phyloP scores from a whole-genome alignment of 1,139 yeast species.

The Saccharomyces hybrid region DNA sequence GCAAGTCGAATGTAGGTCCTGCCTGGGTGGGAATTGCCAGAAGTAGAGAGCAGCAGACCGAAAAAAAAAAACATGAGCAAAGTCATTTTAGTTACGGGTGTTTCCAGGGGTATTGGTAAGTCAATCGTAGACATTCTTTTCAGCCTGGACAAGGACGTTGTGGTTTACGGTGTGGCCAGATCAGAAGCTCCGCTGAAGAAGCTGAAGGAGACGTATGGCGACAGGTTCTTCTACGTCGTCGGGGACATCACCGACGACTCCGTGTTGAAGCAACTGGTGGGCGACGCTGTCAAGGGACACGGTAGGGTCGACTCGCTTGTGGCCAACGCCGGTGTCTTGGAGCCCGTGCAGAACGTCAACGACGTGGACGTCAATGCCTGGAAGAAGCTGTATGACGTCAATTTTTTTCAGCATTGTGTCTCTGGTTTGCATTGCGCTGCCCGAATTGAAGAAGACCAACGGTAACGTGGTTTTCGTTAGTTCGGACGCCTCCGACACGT shows the following conservation, averaged over 20 bases:
- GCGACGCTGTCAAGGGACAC: slow-evolving; percentile 42
- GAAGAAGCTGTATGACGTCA: slow-evolving; percentile 63
- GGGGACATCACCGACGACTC: slow-evolving; percentile 59
- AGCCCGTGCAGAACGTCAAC: slow-evolving; percentile 51
- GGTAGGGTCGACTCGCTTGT: slow-evolving; percentile 57
- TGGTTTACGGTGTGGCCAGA: slow-evolving; percentile 74
- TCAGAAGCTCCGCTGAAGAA: slow-evolving; percentile 42
- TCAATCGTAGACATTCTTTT: slow-evolving; percentile 55
- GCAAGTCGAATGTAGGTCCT: slow-evolving; percentile 34
- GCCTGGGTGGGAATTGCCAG: neutral
- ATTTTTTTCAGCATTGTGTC: slow-evolving; percentile 72
- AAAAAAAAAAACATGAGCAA: slow-evolving; percentile 8
- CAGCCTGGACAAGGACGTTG: slow-evolving; percentile 38
- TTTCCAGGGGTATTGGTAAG: slow-evolving; percentile 72
- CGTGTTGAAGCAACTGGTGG: slow-evolving; percentile 40
- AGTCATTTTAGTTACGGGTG: slow-evolving; percentile 60
- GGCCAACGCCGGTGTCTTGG: slow-evolving; percentile 83
- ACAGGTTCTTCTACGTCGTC: slow-evolving; percentile 45
- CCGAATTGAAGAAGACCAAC: slow-evolving; percentile 44
- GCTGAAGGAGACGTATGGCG: slow-evolving; percentile 42
- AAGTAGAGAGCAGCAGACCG: neutral
- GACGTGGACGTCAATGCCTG: slow-evolving; percentile 46
- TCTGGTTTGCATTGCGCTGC: slow-evolving; percentile 51
- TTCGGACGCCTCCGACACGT: slow-evolving; percentile 57
- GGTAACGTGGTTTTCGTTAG: slow-evolving; percentile 63